Percentiles rank a stretch among this genome's conserved stretches.
phyloP scores from a whole-genome alignment of 305 asterid species.

The Fraxinus ornus region DNA sequence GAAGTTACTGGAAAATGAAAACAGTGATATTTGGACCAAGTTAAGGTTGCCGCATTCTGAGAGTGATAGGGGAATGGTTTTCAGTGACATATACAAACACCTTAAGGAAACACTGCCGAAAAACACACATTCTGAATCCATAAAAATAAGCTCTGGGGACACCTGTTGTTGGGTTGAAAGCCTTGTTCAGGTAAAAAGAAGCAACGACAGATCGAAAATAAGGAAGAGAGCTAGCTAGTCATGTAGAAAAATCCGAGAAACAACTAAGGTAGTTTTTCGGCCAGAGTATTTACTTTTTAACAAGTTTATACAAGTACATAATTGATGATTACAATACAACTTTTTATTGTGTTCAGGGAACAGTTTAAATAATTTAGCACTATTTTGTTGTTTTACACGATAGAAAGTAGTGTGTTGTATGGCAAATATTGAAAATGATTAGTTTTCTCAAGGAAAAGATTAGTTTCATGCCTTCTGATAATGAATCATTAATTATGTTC shows the following conservation, averaged over 20 bases:
- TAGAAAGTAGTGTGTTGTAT: not conserved
- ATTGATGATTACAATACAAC: not conserved
- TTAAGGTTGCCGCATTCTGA: not conserved
- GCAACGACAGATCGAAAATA: not conserved
- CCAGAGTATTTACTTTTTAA: not conserved
- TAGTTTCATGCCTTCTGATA: too few relatives aligned
- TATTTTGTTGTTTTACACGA: not conserved
- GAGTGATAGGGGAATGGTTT: not conserved
- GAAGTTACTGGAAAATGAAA: not conserved
- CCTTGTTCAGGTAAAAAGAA: not conserved
- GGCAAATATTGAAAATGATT: not conserved
- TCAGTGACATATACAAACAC: not conserved
- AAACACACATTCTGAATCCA: not conserved
- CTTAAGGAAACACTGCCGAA: not conserved
- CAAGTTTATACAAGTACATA: not conserved
- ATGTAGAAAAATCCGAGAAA: not conserved
- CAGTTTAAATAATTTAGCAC: not conserved
- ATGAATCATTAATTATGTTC: too few relatives aligned
- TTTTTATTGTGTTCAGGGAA: not conserved
- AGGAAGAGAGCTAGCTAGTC: not conserved
- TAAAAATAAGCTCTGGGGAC: not conserved
- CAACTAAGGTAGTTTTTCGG: not conserved
- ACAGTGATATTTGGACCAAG: not conserved
- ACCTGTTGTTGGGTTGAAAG: not conserved
- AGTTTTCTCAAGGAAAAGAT: too few relatives aligned